phyloP scores from a whole-genome alignment of 495 filamentous ascomycete species.

The Chaetomidium leptoderma region DNA sequence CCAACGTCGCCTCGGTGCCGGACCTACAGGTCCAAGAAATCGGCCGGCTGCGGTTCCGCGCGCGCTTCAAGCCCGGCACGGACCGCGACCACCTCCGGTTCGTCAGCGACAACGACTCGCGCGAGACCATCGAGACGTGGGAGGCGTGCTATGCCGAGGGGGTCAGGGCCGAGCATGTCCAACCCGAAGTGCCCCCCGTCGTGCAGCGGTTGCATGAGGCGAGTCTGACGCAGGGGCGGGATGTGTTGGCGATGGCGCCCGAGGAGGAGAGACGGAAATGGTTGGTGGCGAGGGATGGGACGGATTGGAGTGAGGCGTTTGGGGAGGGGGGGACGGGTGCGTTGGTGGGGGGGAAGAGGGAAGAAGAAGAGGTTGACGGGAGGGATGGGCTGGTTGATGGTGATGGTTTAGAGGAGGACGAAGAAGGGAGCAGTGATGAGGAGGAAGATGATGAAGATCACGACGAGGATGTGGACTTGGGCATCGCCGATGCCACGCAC shows the following conservation, averaged over 20 bases:
- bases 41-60: slow-evolving; percentile 73
- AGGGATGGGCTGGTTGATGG: slow-evolving; percentile 31
- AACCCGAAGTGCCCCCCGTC: slow-evolving; percentile 59
- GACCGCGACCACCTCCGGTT: slow-evolving; percentile 82
- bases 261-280: slow-evolving; percentile 70
- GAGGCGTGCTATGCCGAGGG: slow-evolving; percentile 85
- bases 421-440: background rate
- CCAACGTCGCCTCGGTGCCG: slow-evolving; percentile 60
- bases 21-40: slow-evolving; percentile 67
- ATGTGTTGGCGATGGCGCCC: slow-evolving; percentile 66
- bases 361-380: slow-evolving; percentile 46
- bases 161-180: slow-evolving; percentile 63
- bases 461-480: slow-evolving; percentile 41
- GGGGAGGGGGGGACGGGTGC: slow-evolving; percentile 55
- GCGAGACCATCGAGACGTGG: slow-evolving; percentile 93
- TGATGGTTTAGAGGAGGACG: too few species aligned
- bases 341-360: slow-evolving; percentile 26
- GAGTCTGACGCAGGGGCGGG: slow-evolving; percentile 69
- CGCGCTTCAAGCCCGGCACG: slow-evolving; percentile 81
- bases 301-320: slow-evolving; percentile 88
- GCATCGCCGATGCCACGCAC: slow-evolving; percentile 41
- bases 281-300: slow-evolving; percentile 72
- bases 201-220: slow-evolving; percentile 72
- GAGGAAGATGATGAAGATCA: slow-evolving; percentile 36
- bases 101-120: slow-evolving; percentile 78